Evolutionary conservation across 2,329 filamentous ascomycete species (phyloP), one percentile per base, ranked within the genome.

Genomic region (Aureobasidium sp.): DNA sequence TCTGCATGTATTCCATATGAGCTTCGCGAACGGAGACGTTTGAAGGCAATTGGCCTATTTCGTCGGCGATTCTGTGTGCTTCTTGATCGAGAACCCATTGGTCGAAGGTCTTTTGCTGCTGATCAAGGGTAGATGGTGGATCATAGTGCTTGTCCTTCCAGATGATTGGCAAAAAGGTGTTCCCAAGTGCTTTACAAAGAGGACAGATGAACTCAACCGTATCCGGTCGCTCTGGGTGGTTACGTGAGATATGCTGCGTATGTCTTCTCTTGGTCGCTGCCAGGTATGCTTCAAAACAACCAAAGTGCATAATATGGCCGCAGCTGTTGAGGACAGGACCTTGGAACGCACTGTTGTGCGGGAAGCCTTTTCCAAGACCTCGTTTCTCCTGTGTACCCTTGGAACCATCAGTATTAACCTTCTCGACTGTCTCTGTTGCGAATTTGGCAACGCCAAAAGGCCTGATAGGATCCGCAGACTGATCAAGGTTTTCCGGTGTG

Each of bases 291-390:
- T 97, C 91, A 71, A 99, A 99, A 75, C 94, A 99, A 67, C 84
- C 86, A 72, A 90, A 97, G 73, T 99, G 94, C 94, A 99, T 99
- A 70, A 99, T 95, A 73, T 99, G 94, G 3, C 94, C 94, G 74
- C 94, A 99, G 10, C 93, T 91, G 39, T 89, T 90, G 11, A 92
- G 90, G 1, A 97, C 88, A 0, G 93, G 89, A 0, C 92, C 94
- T 21, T 83, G 79, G 32, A 82, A 80, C 37, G 85, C 85, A 30
- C 67, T 62, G 10, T 82, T 79, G 7, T 85, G 80, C 3, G 90
- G 88, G 70, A 96, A 99, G 0, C 94, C 94, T 74, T 92, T 95
- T 36, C 93, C 92, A 51, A 99, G 83, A 6, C 86, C 86, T 74
- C 96, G 89, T 53, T 89, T 85, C 72, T 95, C 91, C 5, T 85